Base-by-base conservation (phyloP, 139 green algal species). In the Tetraselmis striata region DNA sequence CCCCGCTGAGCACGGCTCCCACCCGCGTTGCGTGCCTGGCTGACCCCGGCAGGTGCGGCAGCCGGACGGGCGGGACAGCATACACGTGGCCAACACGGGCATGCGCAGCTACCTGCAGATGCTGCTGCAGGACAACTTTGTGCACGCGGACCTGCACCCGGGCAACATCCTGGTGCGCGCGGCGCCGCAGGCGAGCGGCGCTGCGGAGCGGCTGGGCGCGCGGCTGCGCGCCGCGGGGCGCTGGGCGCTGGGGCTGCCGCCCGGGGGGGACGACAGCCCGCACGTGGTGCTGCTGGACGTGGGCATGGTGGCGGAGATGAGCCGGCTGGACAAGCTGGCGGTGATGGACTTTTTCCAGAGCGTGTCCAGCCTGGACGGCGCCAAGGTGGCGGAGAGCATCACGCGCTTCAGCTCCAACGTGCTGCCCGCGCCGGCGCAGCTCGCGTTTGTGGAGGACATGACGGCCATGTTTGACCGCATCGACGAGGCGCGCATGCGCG, bases 111-210 rank as follows among this genome's bases (percentile, higher is more conserved):
- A 97, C 90, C 85, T 99, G 30, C 92, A 97, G 83, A 98, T 97
- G 94, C 85, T 98, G 80, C 87, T 98, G 59, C 81, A 88, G 32
- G 94, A 98, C 89, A 98, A 98, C 89, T 98, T 97, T 85, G 88
- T 97, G 18, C 95, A 98, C 84, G 95, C 94, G 0, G 95, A 98
- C 89, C 83, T 98, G 87, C 93, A 97, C 84, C 89, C 93, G 23
- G 95, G 95, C 59, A 98, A 98, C 87, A 97, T 98, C 74, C 82
- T 98, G 23, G 94, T 97, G 75, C 85, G 87, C 23, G 81, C 89
- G 80, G 79, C n/a, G n/a, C n/a, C n/a, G n/a, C 78, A 26, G 26
- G 45, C 45, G 11, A 25, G 45, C 45, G 45, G 45, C 18, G 45
- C 18, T 67, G 45, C 45, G 45, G 83, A 2, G 58, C 59, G 18